Base-by-base conservation (phyloP, 2,329 filamentous ascomycete genomes). In the Parastagonospora avenae region DNA sequence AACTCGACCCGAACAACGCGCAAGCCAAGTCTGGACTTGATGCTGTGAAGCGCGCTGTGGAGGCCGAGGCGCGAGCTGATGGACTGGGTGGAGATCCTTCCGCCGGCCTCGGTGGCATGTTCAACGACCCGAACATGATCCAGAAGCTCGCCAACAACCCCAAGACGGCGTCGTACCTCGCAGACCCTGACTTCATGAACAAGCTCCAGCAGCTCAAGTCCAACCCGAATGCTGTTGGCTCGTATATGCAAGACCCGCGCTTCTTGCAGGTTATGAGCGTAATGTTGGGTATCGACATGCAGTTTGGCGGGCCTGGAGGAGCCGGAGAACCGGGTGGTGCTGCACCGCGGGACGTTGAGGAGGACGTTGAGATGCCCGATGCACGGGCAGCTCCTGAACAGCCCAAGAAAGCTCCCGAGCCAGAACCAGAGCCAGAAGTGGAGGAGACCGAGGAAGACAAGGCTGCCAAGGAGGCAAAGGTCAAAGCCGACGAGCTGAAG, bases 191-290 rank as follows among this genome's bases (percentile, higher is more conserved):
- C 27, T 99, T 99, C 79, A 96, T 99, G 88, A 79, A 82, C 59
- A 97, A 96, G 79, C 82, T 99, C 50, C 87, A 94, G 74, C 82
- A 85, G 43, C 79, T 97, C 57, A 86, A 89, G 77, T 80, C 86
- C 62, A 94, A 97, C 77, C 92, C 94, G 5, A 85, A 86, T 66
- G 87, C 85, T 64, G 84, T 91, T 40, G 87, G 90, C 57, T 85
- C 89, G 52, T 85, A 94, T 60, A 92, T 99, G 77, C 84, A 86
- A 61, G 94, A 99, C 71, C 93, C 92, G 4, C 83, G 94, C 55
- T 92, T 99, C 83, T 81, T 99, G 63, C 90, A 95, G 74, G 93
- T 97, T 15, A 88, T 99, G 77, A 91, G 92, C 63, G 94, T 97
- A 19, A 75, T 97, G 61, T 86, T 99, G 80, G 94, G 94, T 38